A percentile compares a stretch with the other conserved stretches of the same genome.
These are phyloP conservation scores for Neopestalotiopsis rosae DNA, from an alignment of 2,329 filamentous ascomycete genomes.

Conservation along the genomic window DNA sequence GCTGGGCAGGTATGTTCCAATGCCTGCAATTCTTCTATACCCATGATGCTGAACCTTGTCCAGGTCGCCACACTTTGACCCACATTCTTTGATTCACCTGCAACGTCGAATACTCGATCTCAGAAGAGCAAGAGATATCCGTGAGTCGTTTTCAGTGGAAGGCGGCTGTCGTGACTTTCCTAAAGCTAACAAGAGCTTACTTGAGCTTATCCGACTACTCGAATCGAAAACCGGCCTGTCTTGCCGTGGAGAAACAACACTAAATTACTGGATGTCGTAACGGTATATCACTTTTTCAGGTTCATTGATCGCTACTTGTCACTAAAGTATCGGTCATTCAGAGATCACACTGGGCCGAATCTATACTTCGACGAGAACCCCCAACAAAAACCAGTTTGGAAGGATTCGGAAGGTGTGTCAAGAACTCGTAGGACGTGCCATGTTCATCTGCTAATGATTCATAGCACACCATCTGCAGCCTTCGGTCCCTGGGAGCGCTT, in stretches of 20 bases:
- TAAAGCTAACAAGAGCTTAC: background rate
- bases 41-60: conserved; percentile 24
- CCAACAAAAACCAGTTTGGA: conserved; percentile 56
- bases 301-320: background rate
- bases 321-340: conserved; percentile 29
- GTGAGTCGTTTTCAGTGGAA: conserved; percentile 40
- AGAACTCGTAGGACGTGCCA: background rate
- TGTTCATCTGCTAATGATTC: background rate
- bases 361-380: conserved; percentile 62
- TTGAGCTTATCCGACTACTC: conserved; percentile 31
- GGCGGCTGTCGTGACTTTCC: background rate
- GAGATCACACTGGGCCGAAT: conserved; percentile 64
- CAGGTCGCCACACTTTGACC: conserved; percentile 59
- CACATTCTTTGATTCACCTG: conserved; percentile 57
- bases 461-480: conserved; percentile 29
- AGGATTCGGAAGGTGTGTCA: conserved; percentile 39
- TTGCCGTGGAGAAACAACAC: conserved; percentile 27
- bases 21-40: background rate
- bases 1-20: conserved; percentile 47
- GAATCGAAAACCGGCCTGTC: conserved; percentile 29
- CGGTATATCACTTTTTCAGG: conserved; percentile 24
- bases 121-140: conserved; percentile 58
- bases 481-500: conserved; percentile 40
- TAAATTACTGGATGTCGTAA: conserved; percentile 29
- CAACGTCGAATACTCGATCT: conserved; percentile 55